A percentile compares a stretch with the other conserved stretches of the same genome.
Conservation (phyloP, 352 stramenopile species). For the Phytophthora parvispora region DNA sequence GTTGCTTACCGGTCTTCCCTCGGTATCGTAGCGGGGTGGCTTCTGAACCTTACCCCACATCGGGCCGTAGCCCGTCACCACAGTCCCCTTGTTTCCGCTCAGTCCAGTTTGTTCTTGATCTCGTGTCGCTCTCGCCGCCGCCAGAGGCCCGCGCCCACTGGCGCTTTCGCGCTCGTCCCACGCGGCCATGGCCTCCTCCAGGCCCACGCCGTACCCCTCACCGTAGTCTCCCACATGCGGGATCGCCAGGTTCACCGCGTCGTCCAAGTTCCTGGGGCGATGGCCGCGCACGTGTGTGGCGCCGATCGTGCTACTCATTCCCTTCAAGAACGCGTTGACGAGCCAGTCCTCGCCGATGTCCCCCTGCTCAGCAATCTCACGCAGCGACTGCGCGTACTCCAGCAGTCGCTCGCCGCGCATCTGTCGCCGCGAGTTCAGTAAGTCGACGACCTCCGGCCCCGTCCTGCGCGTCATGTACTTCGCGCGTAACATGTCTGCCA, state of each 20-base stretch:
- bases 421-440: not conserved
- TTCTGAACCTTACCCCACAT: not conserved
- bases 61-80: not conserved
- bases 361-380: not conserved
- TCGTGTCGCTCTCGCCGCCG: not conserved
- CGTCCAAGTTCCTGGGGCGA: not conserved
- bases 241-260: not conserved
- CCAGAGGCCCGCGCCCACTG: not conserved
- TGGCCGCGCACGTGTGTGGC: constrained; percentile 1
- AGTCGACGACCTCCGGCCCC: not conserved
- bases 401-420: not conserved
- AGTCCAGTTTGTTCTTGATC: not conserved
- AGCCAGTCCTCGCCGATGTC: constrained; percentile 2
- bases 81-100: not conserved
- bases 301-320: not conserved
- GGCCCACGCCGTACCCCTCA: not conserved
- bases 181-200: not conserved
- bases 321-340: not conserved
- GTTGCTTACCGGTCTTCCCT: not conserved
- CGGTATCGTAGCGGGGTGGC: not conserved
- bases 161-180: not conserved
- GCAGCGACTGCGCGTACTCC: not conserved
- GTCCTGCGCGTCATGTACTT: not conserved
- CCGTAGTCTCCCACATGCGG: constrained; percentile 3
- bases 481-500: not conserved